phyloP scores from a whole-genome alignment of 352 stramenopile genomes.

The Phytophthora pistaciae region DNA sequence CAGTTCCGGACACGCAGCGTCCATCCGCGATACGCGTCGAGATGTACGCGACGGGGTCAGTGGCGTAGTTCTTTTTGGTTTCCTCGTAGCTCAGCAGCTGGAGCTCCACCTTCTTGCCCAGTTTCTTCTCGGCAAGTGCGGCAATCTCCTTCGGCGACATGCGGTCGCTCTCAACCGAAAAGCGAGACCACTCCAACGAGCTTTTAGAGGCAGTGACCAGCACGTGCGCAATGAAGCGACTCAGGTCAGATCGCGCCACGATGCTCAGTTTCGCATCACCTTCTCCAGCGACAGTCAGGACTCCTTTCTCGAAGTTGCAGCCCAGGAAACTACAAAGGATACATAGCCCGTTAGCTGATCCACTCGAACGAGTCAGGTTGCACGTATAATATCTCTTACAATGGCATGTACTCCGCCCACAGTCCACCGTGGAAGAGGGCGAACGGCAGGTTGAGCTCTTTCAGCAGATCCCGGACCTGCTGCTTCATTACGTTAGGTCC shows the following conservation, averaged over 20 bases:
- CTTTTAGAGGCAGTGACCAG: constrained; percentile 22
- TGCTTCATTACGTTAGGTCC: constrained; percentile 30
- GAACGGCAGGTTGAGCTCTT: constrained; percentile 30
- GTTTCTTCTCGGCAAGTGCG: constrained; percentile 34
- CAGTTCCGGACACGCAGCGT: constrained; percentile 21
- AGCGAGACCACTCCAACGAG: constrained; percentile 20
- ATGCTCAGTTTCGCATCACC: constrained; percentile 33
- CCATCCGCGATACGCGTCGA: constrained; percentile 28
- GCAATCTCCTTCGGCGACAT: constrained; percentile 31
- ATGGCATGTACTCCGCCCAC: constrained; percentile 28
- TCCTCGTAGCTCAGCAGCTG: constrained; percentile 25
- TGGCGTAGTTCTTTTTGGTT: constrained; percentile 36
- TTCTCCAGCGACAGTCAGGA: constrained; percentile 28
- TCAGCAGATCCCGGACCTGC: constrained; percentile 27
- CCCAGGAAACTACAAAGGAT: constrained; percentile 14
- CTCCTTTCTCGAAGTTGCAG: constrained; percentile 29
- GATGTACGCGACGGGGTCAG: constrained; percentile 29
- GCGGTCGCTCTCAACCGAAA: constrained; percentile 32
- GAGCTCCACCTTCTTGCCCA: constrained; percentile 40
- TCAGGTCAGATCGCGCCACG: constrained; percentile 17
- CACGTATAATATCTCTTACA: not conserved
- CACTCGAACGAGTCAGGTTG: too few species aligned
- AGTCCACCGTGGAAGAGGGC: constrained; percentile 36
- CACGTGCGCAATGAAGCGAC: constrained; percentile 35
- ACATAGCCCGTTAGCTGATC: not conserved